These are phyloP conservation scores for Leucocoprinus birnbaumii DNA, from an alignment of 768 basidiomycete genomes.

Conservation along the genomic window DNA sequence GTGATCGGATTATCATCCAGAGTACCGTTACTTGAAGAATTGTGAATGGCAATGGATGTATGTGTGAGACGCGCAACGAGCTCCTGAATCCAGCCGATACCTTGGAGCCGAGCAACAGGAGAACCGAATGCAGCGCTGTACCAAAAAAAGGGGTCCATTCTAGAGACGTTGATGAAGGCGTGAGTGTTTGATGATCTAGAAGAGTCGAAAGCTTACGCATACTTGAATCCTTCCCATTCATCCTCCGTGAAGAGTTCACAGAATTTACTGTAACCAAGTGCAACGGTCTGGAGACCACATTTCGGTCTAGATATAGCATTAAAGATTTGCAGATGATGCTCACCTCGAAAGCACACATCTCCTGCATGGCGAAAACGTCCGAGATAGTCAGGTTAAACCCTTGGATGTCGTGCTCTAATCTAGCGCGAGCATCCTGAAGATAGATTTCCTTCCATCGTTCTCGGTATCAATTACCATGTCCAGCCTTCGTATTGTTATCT, in stretches of 20 bases:
- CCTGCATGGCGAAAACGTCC: conserved; percentile 76
- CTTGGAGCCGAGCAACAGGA: conserved; percentile 72
- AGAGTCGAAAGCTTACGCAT: conserved; percentile 48
- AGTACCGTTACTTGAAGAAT: conserved; percentile 84
- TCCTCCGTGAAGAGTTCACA: conserved; percentile 87
- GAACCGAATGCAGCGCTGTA: conserved; percentile 82
- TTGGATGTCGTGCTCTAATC: conserved; percentile 46
- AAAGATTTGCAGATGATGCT: conserved; percentile 11
- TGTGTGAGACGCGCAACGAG: conserved; percentile 80
- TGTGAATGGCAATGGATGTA: conserved; percentile 64
- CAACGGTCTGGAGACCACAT: conserved; percentile 66
- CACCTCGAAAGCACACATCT: conserved; percentile 85
- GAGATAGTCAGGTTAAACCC: conserved; percentile 64
- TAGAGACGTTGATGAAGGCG: conserved; percentile 21
- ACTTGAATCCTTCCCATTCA: conserved; percentile 94
- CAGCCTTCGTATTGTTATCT: conserved; percentile 35
- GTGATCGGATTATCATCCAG: conserved; percentile 65
- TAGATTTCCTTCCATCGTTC: conserved; percentile 70
- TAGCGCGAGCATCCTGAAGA: conserved; percentile 68
- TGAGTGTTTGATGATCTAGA: background rate
- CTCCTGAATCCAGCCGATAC: conserved; percentile 81
- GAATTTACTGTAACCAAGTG: conserved; percentile 88
- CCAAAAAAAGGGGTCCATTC: conserved; percentile 70
- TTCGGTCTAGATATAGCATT: background rate
- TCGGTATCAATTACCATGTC: conserved; percentile 58